Evolutionary conservation across 108 stramenopile genomes (phyloP).

Genomic region (Chaetoceros muelleri): DNA sequence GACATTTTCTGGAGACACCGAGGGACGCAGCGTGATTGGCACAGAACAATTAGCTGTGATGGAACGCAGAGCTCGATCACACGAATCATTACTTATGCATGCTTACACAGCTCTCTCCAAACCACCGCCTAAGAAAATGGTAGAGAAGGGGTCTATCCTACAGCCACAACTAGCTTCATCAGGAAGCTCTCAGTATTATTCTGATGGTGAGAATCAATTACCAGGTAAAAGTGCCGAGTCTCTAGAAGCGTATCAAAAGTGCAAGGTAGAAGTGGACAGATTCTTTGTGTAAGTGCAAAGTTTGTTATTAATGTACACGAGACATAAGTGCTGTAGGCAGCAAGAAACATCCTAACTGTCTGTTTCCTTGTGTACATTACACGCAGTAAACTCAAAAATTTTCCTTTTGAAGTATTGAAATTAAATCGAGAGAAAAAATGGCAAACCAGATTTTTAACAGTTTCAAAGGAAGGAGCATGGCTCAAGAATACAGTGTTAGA

Average conservation of each 20-base stretch:
- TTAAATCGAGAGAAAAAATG: slow-evolving; percentile 68
- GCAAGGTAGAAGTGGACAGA: too few species aligned
- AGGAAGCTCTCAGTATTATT: too few species aligned
- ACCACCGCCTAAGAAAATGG: background rate
- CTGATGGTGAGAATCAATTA: background rate
- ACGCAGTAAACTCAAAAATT: slow-evolving; percentile 16
- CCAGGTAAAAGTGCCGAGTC: too few species aligned
- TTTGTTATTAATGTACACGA: too few species aligned
- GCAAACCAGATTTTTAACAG: slow-evolving; percentile 60
- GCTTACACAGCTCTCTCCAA: background rate
- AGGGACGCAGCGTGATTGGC: background rate
- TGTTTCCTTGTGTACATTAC: background rate
- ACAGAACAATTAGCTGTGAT: background rate
- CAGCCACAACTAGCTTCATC: too few species aligned
- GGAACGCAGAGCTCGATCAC: background rate
- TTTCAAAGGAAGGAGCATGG: slow-evolving; percentile 39
- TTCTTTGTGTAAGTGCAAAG: too few species aligned
- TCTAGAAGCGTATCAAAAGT: too few species aligned
- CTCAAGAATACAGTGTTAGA: background rate
- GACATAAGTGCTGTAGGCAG: too few species aligned
- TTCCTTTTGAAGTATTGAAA: slow-evolving; percentile 66
- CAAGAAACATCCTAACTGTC: background rate
- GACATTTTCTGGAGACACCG: background rate
- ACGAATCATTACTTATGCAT: background rate
- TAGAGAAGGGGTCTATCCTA: too few species aligned